phyloP scores from a whole-genome alignment of 345 rosid species.

The Anastatica hierochuntica region DNA sequence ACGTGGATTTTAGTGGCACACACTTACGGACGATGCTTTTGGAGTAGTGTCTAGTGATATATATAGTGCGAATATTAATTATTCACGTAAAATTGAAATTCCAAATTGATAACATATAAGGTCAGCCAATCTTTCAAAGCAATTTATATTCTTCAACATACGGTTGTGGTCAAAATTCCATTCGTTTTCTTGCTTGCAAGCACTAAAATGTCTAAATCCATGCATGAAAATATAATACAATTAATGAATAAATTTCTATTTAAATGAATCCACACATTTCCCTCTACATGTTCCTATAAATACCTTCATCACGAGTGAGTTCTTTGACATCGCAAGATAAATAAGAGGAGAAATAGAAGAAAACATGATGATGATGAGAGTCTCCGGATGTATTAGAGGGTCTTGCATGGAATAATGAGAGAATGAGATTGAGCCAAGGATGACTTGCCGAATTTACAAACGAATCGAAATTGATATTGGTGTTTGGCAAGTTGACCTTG shows the following conservation, averaged over 20 bases:
- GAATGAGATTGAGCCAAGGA: too few species aligned
- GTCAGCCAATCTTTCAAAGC: slow-evolving; percentile 11
- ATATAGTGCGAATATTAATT: slow-evolving; percentile 8
- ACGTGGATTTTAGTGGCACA: slow-evolving; percentile 6
- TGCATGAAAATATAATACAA: slow-evolving; percentile 10
- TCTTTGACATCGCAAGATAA: neutral
- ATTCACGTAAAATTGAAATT: slow-evolving; percentile 8
- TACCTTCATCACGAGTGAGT: neutral
- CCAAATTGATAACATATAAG: slow-evolving; percentile 8
- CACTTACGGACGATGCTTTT: slow-evolving; percentile 3
- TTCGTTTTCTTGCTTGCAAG: slow-evolving; percentile 4
- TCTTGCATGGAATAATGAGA: too few species aligned
- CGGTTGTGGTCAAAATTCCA: slow-evolving; percentile 19
- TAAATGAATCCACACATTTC: neutral
- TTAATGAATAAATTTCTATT: neutral
- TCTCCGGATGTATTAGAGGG: neutral
- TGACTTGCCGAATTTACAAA: too few species aligned
- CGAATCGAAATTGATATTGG: too few species aligned
- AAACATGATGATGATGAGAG: neutral
- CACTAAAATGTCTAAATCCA: slow-evolving; percentile 4
- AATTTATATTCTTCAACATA: slow-evolving; percentile 3
- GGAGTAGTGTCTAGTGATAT: too few species aligned
- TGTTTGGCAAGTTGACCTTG: too few species aligned
- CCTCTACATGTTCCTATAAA: slow-evolving; percentile 14
- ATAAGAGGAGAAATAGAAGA: neutral